Conservation (phyloP, 257 asterid genomes). For the Solanum pimpinellifolium region DNA sequence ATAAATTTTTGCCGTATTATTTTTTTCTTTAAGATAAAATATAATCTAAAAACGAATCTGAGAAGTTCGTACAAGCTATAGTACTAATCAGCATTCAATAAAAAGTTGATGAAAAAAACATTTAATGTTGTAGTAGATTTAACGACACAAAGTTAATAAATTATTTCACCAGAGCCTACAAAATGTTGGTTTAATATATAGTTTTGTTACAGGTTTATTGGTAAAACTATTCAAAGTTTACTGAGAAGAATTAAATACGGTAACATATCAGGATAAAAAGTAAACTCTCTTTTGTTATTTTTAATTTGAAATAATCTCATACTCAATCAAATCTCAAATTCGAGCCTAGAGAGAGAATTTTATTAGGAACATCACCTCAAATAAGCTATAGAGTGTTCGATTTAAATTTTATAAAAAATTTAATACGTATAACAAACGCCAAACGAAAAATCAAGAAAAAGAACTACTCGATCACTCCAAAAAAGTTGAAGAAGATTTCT, state of each 20-base stretch:
- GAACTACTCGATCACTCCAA: background rate
- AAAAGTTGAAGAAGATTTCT: background rate
- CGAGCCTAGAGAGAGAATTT: too few species aligned
- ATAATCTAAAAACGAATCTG: background rate
- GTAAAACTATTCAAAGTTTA: background rate
- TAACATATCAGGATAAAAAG: background rate
- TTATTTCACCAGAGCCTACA: background rate
- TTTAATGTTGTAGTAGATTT: background rate
- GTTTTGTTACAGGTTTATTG: background rate
- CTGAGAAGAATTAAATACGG: background rate
- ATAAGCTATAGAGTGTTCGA: accelerated
- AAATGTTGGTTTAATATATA: background rate
- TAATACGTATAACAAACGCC: too few species aligned
- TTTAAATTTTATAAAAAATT: too few species aligned
- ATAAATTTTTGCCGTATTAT: background rate
- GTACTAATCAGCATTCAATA: background rate
- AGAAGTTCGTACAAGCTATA: background rate
- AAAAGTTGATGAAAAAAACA: background rate
- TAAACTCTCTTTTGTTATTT: background rate
- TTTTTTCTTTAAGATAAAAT: background rate
- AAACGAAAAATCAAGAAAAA: too few species aligned
- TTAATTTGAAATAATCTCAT: background rate
- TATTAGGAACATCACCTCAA: background rate
- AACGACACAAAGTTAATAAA: background rate
- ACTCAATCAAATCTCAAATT: too few species aligned